Evolutionary conservation across 208 protist species (phyloP).

Genomic region (Trypanosoma avium): DNA sequence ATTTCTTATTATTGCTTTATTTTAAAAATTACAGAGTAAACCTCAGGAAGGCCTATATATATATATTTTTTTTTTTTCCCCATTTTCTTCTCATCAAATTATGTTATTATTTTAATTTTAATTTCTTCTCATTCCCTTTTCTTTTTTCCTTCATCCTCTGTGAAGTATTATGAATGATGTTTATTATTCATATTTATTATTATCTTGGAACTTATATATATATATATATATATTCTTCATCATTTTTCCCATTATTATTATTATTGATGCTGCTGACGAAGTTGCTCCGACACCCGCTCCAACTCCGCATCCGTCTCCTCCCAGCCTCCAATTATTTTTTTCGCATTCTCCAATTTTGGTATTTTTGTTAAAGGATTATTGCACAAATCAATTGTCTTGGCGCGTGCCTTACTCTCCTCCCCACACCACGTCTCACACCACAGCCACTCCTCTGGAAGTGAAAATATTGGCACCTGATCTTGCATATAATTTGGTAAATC

Average conservation of each 20-base stretch:
- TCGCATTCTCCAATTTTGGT: conserved; percentile 94
- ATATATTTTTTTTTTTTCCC: no score
- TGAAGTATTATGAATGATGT: no score
- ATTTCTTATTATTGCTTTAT: not conserved
- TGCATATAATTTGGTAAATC: conserved; percentile 98
- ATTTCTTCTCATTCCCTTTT: no score
- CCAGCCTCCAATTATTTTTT: conserved; percentile 91
- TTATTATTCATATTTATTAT: not conserved
- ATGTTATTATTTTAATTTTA: no score
- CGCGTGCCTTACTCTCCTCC: conserved; percentile 84
- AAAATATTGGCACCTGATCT: conserved; percentile 92
- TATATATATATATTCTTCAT: not conserved
- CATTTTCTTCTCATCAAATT: no score
- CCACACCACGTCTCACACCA: conserved; percentile 99
- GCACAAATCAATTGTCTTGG: conserved; percentile 98
- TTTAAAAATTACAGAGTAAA: no score
- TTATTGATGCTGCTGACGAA: conserved; percentile 13
- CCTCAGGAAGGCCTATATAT: no score
- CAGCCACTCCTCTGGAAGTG: conserved; percentile 98
- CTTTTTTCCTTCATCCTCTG: no score
- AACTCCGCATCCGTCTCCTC: conserved; percentile 81
- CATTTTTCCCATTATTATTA: not conserved
- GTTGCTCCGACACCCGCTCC: conserved; percentile 35
- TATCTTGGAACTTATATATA: no score
- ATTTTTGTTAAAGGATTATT: conserved; percentile 97